Base-by-base conservation (phyloP, 1,284 basidiomycete species). In the Termitomyces sp. region DNA sequence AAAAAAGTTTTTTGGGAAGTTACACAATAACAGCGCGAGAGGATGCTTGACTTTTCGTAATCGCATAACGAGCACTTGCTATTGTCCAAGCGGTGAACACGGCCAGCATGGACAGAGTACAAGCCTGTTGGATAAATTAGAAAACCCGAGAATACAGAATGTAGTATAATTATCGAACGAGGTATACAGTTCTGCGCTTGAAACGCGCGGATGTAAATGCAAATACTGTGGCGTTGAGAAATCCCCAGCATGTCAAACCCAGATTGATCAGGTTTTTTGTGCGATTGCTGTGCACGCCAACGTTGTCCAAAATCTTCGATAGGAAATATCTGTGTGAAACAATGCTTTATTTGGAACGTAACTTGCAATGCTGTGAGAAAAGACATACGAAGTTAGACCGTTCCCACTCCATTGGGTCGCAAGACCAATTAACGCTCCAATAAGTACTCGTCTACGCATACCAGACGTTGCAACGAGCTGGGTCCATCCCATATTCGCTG, bases 261-360 rank as follows among this genome's bases (percentile, higher is more conserved):
- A 82, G 65, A 64, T 83, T 84, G 69, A 83, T 78, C 34, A 78
- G 63, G 62, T 80, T 78, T 68, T 81, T 76, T 24, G 74, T 74
- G 17, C 69, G 70, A 64, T 80, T 79, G 59, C 74, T 71, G 38
- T 67, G 66, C 33, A 78, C 69, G 12, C 78, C 77, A 26, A 79
- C 72, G 34, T 73, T 74, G 30, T 78, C 75, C 48, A 80, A 59
- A 43, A 80, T 75, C 13, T 66, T 73, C 10, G 75, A 69, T 43
- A 80, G 62, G 63, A 77, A 77, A 58, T 78, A 78, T 13, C 78
- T 80, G 57, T 17, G 31, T 5, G n/a, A 21, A 5, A 36, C 1
- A 15, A n/a, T 19, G 13, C 42, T 34, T n/a, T 40, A 42, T 34
- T 19, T 36, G 40, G 21, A 38, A 10, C 33, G 44, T 9, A 38